phyloP scores from a whole-genome alignment of 2,329 filamentous ascomycete genomes.

The Neofusicoccum umdonicola region DNA sequence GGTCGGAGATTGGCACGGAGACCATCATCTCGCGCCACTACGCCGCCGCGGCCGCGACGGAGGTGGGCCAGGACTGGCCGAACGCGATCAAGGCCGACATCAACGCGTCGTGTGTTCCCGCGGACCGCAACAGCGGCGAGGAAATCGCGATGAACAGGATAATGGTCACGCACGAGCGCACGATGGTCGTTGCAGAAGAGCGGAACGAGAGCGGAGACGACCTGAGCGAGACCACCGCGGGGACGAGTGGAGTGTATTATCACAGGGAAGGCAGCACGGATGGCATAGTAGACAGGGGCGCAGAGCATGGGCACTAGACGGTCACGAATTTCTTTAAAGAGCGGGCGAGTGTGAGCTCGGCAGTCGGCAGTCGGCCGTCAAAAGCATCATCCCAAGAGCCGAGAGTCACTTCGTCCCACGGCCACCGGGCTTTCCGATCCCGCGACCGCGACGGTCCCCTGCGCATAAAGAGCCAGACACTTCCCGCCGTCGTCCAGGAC shows the following conservation, averaged over 20 bases:
- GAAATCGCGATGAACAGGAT: conserved; percentile 1
- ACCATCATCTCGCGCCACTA: not conserved
- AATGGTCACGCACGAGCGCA: conserved; percentile 2
- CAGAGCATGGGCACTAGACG: not conserved
- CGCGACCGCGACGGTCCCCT: too few species aligned
- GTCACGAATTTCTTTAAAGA: not conserved
- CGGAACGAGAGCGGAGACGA: not conserved
- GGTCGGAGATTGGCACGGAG: not conserved
- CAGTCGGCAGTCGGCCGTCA: too few species aligned
- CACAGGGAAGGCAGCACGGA: not conserved
- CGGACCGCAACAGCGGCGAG: not conserved
- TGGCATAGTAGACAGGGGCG: not conserved
- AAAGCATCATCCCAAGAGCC: too few species aligned
- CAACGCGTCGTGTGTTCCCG: not conserved
- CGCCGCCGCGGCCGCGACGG: not conserved
- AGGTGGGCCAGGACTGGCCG: not conserved
- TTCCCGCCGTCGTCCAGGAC: too few species aligned
- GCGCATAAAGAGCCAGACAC: too few species aligned
- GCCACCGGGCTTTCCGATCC: too few species aligned
- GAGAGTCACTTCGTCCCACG: too few species aligned
- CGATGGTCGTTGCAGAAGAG: not conserved
- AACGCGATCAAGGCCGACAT: not conserved
- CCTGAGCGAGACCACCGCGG: not conserved
- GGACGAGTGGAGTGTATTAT: not conserved
- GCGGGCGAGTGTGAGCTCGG: too few species aligned